Percentiles rank a stretch among this genome's conserved stretches.
Conservation (phyloP, 805 yeast species). For the Candida rishiriensis region DNA sequence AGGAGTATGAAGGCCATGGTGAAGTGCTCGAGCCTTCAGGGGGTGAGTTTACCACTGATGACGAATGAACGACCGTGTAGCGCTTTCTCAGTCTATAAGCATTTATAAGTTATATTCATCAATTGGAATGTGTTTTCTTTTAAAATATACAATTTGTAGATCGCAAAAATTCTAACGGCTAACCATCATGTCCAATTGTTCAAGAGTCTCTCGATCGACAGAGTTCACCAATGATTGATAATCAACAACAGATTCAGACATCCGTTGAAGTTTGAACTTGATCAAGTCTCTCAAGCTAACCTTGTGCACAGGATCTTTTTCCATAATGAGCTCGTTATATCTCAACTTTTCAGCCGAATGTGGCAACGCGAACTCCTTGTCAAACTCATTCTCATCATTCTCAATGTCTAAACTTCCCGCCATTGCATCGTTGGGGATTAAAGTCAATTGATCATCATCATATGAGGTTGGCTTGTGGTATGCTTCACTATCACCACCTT, state of each 20-base stretch:
- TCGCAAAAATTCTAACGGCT: slow-evolving; percentile 3
- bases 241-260: slow-evolving; percentile 28
- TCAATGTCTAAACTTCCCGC: slow-evolving; percentile 20
- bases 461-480: slow-evolving; percentile 42
- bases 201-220: slow-evolving; percentile 28
- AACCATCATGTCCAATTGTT: slow-evolving; percentile 26
- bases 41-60: no score
- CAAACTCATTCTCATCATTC: slow-evolving; percentile 26
- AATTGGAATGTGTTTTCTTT: no score
- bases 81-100: no score
- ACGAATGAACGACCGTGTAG: no score
- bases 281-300: slow-evolving; percentile 46
- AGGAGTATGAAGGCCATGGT: no score
- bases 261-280: slow-evolving; percentile 24
- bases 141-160: background rate
- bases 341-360: slow-evolving; percentile 40
- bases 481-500: slow-evolving; percentile 50
- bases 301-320: slow-evolving; percentile 49
- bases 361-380: slow-evolving; percentile 21
- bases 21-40: no score
- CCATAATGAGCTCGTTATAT: slow-evolving; percentile 33
- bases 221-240: slow-evolving; percentile 32
- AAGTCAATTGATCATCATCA: slow-evolving; percentile 31
- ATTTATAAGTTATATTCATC: no score
- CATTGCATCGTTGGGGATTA: slow-evolving; percentile 17